Conservation (phyloP, 192 early-diverging fungal species). For the Rhizophagus clarus region DNA sequence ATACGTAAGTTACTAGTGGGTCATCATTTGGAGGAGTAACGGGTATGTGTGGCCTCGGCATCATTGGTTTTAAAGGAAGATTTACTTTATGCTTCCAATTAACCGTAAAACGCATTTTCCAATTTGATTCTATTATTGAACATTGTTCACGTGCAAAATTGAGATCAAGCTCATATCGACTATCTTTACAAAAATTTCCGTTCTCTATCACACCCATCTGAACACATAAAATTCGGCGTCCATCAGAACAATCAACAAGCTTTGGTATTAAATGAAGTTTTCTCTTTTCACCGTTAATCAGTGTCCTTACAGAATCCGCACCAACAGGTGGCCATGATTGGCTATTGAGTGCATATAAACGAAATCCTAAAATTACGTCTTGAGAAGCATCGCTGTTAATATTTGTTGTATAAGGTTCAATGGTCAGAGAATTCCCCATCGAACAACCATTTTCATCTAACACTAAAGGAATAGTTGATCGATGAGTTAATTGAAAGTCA, state of each 20-base stretch:
- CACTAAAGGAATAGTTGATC: not conserved
- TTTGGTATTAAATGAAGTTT: not conserved
- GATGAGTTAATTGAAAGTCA: conserved; percentile 1
- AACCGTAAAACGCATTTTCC: conserved; percentile 5
- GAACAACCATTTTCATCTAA: not conserved
- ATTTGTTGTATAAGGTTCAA: not conserved
- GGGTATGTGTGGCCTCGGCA: too few species aligned
- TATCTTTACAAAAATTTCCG: conserved; percentile 22
- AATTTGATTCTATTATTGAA: conserved; percentile 7
- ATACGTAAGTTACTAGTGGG: conserved; percentile 10
- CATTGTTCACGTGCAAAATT: not conserved
- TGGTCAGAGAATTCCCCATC: not conserved
- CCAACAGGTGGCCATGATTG: conserved; percentile 2
- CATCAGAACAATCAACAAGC: not conserved
- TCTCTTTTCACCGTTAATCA: not conserved
- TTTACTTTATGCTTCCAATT: conserved; percentile 24
- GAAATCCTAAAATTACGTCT: conserved; percentile 12
- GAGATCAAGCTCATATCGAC: conserved; percentile 6
- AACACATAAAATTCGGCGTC: conserved; percentile 2
- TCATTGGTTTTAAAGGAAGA: not conserved
- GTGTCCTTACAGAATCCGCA: not conserved
- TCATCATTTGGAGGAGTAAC: not conserved
- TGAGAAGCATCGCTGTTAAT: not conserved
- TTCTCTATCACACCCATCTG: conserved; percentile 4
- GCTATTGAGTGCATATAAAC: conserved; percentile 10